Conservation (phyloP, 805 yeast species). For the Pichia cephalocereana region DNA sequence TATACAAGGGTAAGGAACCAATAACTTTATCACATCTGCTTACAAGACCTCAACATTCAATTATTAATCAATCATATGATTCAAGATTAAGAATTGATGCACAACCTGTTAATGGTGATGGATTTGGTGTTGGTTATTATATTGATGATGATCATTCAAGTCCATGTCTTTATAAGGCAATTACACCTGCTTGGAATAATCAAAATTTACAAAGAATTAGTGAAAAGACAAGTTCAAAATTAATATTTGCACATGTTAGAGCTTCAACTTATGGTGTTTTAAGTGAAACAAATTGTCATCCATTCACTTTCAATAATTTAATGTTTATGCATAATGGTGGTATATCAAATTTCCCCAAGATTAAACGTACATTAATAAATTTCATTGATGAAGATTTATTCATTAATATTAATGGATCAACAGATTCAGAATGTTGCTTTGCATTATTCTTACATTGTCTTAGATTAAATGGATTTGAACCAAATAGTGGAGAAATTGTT, state of each 20-base stretch:
- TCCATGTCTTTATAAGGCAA: conserved; percentile 91
- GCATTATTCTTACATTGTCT: conserved; percentile 78
- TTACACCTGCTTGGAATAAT: conserved; percentile 98
- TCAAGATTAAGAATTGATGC: conserved; percentile 79
- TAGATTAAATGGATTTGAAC: conserved; percentile 67
- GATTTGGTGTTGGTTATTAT: conserved; percentile 96
- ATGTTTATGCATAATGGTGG: conserved; percentile 99
- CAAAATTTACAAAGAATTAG: conserved; percentile 79
- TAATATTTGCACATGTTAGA: conserved; percentile 92
- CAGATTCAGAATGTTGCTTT: conserved; percentile 94
- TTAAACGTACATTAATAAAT: conserved; percentile 64
- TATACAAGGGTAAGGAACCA: conserved; percentile 86
- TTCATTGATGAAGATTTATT: conserved; percentile 77
- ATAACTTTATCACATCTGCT: conserved; percentile 77
- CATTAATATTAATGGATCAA: conserved; percentile 77
- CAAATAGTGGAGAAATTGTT: conserved; percentile 27
- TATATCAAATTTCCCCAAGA: conserved; percentile 58
- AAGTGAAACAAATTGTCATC: conserved; percentile 95
- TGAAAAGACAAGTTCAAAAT: conserved; percentile 72
- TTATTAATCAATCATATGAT: conserved; percentile 93
- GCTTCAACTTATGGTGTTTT: conserved; percentile 94
- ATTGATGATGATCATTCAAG: conserved; percentile 28
- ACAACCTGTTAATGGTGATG: conserved; percentile 95
- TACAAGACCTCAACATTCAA: conserved; percentile 94
- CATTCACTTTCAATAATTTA: conserved; percentile 76